A percentile compares a stretch with the other conserved stretches of the same genome.
phyloP scores from a whole-genome alignment of 1,284 basidiomycete genomes.

The Boletellus deceptivus region DNA sequence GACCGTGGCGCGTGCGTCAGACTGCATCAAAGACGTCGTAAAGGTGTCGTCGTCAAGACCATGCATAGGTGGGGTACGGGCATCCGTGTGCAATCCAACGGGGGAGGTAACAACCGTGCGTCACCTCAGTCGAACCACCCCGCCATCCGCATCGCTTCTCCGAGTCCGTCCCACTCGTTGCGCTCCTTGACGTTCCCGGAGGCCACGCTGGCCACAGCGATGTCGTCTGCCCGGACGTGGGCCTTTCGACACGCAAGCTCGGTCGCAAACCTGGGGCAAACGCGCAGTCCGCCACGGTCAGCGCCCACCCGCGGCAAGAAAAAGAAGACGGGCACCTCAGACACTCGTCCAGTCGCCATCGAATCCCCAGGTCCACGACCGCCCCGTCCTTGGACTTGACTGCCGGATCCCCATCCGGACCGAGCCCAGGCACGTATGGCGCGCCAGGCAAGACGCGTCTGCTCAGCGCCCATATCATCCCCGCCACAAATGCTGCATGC shows the following conservation, averaged over 20 bases:
- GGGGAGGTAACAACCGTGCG: not conserved
- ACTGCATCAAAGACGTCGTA: too few species aligned
- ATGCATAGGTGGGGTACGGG: not conserved
- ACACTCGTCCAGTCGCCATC: slow-evolving; percentile 76
- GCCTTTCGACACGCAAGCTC: slow-evolving; percentile 74
- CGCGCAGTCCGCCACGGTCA: not conserved
- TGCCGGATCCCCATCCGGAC: slow-evolving; percentile 19
- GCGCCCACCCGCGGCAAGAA: not conserved
- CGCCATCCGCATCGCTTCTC: slow-evolving; percentile 65
- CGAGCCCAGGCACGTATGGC: slow-evolving; percentile 62
- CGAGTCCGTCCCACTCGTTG: slow-evolving; percentile 61
- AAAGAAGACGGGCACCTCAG: slow-evolving; percentile 48
- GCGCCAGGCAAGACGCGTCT: slow-evolving; percentile 63
- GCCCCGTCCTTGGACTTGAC: slow-evolving; percentile 39
- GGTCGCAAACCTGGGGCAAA: slow-evolving; percentile 64
- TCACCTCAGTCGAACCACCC: slow-evolving; percentile 60
- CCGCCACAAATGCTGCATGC: slow-evolving; percentile 76
- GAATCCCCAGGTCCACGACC: slow-evolving; percentile 49
- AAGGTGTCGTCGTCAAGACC: not conserved
- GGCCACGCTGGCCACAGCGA: slow-evolving; percentile 1
- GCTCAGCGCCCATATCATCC: slow-evolving; percentile 76
- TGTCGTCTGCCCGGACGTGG: slow-evolving; percentile 3
- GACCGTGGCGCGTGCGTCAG: not conserved
- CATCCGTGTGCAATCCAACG: not conserved
- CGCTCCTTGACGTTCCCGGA: slow-evolving; percentile 17